Evolutionary conservation across 2,329 filamentous ascomycete species (phyloP).

Genomic region (Aspergillus puulaauensis): DNA sequence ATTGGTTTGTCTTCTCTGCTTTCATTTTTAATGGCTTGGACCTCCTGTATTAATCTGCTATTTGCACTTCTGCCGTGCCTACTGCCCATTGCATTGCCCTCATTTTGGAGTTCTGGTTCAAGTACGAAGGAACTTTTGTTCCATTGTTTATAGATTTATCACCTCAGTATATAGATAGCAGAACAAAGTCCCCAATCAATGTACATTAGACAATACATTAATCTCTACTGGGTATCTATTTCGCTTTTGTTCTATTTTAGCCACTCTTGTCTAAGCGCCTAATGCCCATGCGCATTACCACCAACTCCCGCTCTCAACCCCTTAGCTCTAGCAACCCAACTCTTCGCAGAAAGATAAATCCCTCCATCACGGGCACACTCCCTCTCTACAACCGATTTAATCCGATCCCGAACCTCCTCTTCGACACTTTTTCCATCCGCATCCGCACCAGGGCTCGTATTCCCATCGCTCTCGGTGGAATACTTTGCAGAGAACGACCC

Average conservation of each 20-base stretch:
- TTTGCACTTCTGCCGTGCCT: background rate
- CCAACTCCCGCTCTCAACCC: constrained; percentile 48
- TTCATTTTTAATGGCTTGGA: background rate
- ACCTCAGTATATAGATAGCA: background rate
- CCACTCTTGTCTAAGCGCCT: background rate
- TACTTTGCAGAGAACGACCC: constrained; percentile 52
- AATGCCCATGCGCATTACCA: constrained; percentile 36
- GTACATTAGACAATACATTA: background rate
- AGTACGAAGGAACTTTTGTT: background rate
- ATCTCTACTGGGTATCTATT: background rate
- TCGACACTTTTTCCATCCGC: background rate
- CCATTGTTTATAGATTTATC: background rate
- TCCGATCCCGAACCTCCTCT: constrained; percentile 57
- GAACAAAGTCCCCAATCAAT: background rate
- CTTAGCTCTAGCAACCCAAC: constrained; percentile 54
- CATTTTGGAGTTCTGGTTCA: background rate
- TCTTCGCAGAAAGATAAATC: constrained; percentile 43
- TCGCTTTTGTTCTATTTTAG: background rate
- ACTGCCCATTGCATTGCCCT: background rate
- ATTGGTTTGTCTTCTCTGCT: background rate
- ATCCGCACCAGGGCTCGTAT: background rate
- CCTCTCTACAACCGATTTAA: constrained; percentile 60
- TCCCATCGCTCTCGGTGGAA: background rate
- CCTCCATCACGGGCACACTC: constrained; percentile 49
- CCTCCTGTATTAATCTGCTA: background rate